phyloP scores from a whole-genome alignment of 2,329 filamentous ascomycete genomes.

The Colletotrichum shisoi region DNA sequence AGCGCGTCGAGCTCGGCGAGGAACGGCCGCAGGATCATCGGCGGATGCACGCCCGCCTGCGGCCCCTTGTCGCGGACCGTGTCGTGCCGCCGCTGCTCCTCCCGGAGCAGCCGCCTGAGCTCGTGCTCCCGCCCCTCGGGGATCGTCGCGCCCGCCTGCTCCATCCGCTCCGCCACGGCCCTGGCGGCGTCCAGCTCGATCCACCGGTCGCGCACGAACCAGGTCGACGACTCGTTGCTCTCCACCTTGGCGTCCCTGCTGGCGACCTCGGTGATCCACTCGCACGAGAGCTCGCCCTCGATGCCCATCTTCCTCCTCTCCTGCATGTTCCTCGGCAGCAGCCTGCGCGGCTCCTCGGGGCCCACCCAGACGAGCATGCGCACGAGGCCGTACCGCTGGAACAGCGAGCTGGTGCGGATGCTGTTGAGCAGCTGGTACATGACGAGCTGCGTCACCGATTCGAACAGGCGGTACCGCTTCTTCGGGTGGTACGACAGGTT shows the following conservation, averaged over 20 bases:
- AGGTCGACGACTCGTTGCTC: slow-evolving; percentile 32
- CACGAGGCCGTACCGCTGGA: slow-evolving; percentile 80
- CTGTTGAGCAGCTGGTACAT: slow-evolving; percentile 68
- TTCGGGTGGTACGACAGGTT: slow-evolving; percentile 68
- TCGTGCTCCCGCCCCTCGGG: slow-evolving; percentile 56
- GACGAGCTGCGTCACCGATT: slow-evolving; percentile 65
- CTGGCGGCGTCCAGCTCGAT: slow-evolving; percentile 59
- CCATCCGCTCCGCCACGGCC: slow-evolving; percentile 57
- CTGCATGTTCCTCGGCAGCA: slow-evolving; percentile 68
- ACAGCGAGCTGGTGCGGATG: slow-evolving; percentile 65
- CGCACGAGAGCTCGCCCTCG: slow-evolving; percentile 67
- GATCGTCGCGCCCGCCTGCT: slow-evolving; percentile 50
- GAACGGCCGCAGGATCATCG: slow-evolving; percentile 52
- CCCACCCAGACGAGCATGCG: slow-evolving; percentile 79
- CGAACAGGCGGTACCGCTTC: slow-evolving; percentile 59
- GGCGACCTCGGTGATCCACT: slow-evolving; percentile 67
- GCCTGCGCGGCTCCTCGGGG: slow-evolving; percentile 63
- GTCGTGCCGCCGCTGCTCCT: slow-evolving; percentile 23
- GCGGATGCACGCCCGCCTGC: slow-evolving; percentile 44
- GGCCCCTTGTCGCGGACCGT: slow-evolving; percentile 37
- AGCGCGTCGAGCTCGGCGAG: slow-evolving; percentile 54
- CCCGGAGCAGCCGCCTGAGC: slow-evolving; percentile 43
- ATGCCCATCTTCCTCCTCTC: slow-evolving; percentile 65
- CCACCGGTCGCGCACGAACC: slow-evolving; percentile 54
- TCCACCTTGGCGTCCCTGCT: slow-evolving; percentile 46